A percentile compares a stretch with the other conserved stretches of the same genome.
These are phyloP conservation scores for Podaxis pistillaris DNA, from an alignment of 768 basidiomycete species.

Conservation along the genomic window DNA sequence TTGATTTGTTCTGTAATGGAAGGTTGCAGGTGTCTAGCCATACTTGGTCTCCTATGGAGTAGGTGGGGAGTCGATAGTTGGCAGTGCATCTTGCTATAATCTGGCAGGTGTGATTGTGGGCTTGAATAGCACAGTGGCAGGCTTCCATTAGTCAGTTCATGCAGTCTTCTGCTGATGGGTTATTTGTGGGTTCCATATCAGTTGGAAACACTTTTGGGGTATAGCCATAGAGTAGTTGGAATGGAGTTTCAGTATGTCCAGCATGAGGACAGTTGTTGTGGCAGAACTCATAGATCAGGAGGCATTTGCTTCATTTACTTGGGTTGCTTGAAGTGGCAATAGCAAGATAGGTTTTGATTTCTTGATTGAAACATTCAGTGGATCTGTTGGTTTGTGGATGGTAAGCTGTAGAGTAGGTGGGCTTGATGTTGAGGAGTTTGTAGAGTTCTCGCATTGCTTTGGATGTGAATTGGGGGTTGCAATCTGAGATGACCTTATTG, in stretches of 20 bases:
- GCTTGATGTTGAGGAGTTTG: slow-evolving; percentile 19
- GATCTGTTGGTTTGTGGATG: slow-evolving; percentile 31
- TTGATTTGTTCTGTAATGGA: not conserved
- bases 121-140: not conserved
- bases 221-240: slow-evolving; percentile 20
- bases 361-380: slow-evolving; percentile 22
- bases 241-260: slow-evolving; percentile 18
- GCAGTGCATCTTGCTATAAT: not conserved
- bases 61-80: not conserved
- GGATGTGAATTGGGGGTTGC: slow-evolving; percentile 23
- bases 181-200: not conserved
- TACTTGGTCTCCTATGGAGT: not conserved
- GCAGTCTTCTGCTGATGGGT: not conserved
- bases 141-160: not conserved
- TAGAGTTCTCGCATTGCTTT: slow-evolving; percentile 22
- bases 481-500: slow-evolving; percentile 17
- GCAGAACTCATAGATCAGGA: slow-evolving; percentile 18
- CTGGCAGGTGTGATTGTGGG: not conserved
- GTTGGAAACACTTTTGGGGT: not conserved
- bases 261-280: slow-evolving; percentile 19
- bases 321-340: slow-evolving; percentile 20
- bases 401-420: slow-evolving; percentile 29
- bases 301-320: slow-evolving; percentile 11
- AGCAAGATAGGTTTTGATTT: slow-evolving; percentile 21
- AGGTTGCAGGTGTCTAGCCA: not conserved